Conservation (phyloP, 768 basidiomycete genomes). For the Melanogaster broomeanus region DNA sequence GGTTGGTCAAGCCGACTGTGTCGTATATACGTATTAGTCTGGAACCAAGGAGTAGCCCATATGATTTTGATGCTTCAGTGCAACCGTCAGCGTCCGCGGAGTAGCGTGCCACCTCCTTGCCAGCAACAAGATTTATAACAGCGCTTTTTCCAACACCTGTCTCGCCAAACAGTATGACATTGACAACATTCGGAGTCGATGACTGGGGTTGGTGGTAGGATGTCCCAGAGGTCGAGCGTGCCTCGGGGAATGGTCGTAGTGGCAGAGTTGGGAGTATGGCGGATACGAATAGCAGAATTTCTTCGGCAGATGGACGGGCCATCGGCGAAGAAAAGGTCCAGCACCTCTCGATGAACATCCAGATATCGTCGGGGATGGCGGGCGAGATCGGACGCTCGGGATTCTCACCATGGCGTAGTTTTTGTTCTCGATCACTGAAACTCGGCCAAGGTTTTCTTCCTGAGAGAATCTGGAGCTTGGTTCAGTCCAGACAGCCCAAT, state of each 20-base stretch:
- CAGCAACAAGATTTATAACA: neutral
- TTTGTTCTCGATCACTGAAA: neutral
- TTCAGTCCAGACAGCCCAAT: too few species aligned
- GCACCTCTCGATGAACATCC: neutral
- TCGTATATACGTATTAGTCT: neutral
- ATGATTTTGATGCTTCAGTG: neutral
- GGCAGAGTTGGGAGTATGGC: too few species aligned
- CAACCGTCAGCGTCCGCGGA: neutral
- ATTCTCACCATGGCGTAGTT: neutral
- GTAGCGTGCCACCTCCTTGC: neutral
- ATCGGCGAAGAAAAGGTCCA: neutral
- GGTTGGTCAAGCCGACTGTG: neutral
- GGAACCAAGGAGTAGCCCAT: neutral
- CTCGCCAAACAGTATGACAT: too few species aligned
- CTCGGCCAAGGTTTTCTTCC: neutral
- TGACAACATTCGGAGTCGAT: too few species aligned
- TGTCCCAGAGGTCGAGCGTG: too few species aligned
- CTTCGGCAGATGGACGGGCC: neutral
- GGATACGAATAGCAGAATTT: neutral
- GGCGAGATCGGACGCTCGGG: neutral
- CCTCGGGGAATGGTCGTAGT: neutral
- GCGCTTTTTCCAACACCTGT: neutral
- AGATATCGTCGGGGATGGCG: neutral
- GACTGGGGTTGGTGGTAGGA: too few species aligned
- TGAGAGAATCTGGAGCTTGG: slow-evolving; percentile 3